phyloP scores from a whole-genome alignment of 179 eudicot genomes.

The Carnegiea gigantea region DNA sequence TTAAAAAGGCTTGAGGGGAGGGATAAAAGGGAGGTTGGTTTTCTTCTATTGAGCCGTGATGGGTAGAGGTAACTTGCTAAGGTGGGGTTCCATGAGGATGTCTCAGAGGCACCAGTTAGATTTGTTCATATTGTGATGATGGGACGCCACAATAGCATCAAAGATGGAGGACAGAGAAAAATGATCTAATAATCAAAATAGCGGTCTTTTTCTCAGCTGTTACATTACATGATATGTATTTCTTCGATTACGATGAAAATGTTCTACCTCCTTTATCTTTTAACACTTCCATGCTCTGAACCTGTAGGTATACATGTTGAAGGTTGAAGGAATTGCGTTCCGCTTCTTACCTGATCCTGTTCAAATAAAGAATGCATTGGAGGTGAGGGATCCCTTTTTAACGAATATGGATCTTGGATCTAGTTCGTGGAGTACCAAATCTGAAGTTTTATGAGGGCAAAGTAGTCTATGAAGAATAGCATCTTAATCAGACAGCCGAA shows the following conservation, averaged over 20 bases:
- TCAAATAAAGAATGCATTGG: constrained; percentile 92
- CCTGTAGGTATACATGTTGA: constrained; percentile 78
- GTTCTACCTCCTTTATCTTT: not conserved
- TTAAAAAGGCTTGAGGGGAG: not conserved
- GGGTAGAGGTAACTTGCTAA: not conserved
- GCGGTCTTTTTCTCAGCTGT: too few relatives aligned
- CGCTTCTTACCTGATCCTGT: constrained; percentile 97
- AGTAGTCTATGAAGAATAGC: not conserved
- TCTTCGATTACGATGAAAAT: not conserved
- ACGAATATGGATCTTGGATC: not conserved
- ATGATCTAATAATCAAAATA: too few relatives aligned
- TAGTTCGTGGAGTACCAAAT: not conserved
- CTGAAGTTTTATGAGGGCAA: not conserved
- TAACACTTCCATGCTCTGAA: constrained; percentile 1
- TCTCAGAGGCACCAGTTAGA: too few relatives aligned
- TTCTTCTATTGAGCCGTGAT: not conserved
- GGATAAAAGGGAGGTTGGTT: not conserved
- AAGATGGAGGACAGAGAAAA: not conserved
- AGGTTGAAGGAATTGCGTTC: constrained; percentile 96
- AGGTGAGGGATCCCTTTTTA: constrained; percentile 44
- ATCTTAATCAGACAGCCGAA: not conserved
- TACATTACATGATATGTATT: not conserved
- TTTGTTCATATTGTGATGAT: not conserved
- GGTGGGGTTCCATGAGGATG: not conserved
- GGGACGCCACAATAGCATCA: not conserved